phyloP scores from a whole-genome alignment of 225 moss, liverwort and hornwort species.

The Marchantia polymorpha region DNA sequence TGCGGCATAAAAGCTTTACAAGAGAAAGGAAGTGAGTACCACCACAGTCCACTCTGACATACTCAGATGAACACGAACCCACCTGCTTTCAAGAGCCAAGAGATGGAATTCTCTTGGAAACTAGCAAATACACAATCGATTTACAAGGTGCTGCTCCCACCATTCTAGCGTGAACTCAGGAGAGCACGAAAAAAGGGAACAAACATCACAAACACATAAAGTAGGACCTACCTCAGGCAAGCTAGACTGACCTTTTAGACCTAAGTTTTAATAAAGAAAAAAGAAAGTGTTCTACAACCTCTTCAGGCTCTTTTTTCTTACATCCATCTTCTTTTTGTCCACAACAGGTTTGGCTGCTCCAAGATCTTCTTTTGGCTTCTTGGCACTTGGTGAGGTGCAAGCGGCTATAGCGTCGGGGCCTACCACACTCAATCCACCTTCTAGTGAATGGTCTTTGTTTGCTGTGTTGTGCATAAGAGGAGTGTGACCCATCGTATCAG shows the following conservation, averaged over 20 bases:
- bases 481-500: constrained; percentile 60
- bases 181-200: neutral
- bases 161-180: constrained; percentile 5
- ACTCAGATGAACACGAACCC: constrained; percentile 19
- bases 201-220: constrained; percentile 17
- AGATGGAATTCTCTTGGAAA: neutral
- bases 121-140: constrained; percentile 26
- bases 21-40: constrained; percentile 8
- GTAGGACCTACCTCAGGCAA: constrained; percentile 9
- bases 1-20: constrained; percentile 11
- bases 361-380: constrained; percentile 90
- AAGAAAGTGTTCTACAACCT: constrained; percentile 64
- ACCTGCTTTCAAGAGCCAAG: constrained; percentile 18
- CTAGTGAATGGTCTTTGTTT: constrained; percentile 70
- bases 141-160: constrained; percentile 15
- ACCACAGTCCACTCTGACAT: constrained; percentile 9
- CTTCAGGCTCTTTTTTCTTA: constrained; percentile 97
- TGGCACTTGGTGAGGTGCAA: constrained; percentile 73
- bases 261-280: constrained; percentile 27
- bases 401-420: constrained; percentile 62
- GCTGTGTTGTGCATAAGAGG: constrained; percentile 86
- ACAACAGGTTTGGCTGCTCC: constrained; percentile 69
- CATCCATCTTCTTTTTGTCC: constrained; percentile 97
- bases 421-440: constrained; percentile 65
- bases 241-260: constrained; percentile 8